Evolutionary conservation across 78 protist species (phyloP).

Genomic region (Pigoraptor vietnamica): DNA sequence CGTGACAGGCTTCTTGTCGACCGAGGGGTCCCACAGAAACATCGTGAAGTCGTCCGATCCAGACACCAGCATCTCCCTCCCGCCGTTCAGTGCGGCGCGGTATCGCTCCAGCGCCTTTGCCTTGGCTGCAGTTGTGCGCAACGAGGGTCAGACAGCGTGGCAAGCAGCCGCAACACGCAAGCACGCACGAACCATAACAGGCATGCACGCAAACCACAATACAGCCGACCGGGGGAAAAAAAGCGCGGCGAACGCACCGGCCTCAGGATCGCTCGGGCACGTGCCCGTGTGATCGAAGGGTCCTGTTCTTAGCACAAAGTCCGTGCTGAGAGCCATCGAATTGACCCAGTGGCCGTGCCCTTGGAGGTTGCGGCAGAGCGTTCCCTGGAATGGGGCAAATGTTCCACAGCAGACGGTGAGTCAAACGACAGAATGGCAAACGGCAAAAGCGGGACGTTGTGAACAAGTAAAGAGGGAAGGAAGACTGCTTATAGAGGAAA

Average conservation of each 20-base stretch:
- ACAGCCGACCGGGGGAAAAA: background rate
- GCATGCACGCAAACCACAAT: background rate
- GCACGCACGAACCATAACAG: background rate
- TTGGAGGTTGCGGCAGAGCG: conserved; percentile 54
- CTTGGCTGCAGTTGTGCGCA: background rate
- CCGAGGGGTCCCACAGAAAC: conserved; percentile 88
- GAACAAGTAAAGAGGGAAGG: background rate
- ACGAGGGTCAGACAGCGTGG: background rate
- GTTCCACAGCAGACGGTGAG: too few species aligned
- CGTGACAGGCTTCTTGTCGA: conserved; percentile 63
- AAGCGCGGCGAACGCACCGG: background rate
- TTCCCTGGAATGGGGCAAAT: conserved; percentile 19
- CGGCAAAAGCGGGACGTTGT: too few species aligned
- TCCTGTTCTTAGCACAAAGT: conserved; percentile 81
- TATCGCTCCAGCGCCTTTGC: conserved; percentile 13
- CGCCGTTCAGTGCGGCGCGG: background rate
- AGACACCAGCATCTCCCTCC: too few species aligned
- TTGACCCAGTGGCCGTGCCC: conserved; percentile 99
- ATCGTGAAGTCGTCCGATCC: conserved; percentile 90
- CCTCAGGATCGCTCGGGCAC: background rate
- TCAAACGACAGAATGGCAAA: too few species aligned
- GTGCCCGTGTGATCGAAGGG: conserved; percentile 73
- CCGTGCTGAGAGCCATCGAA: conserved; percentile 86
- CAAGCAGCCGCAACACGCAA: background rate
- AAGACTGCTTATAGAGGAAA: background rate